These are phyloP conservation scores for Chloris gayana DNA, from an alignment of 176 grass and related monocot genomes.

Conservation along the genomic window DNA sequence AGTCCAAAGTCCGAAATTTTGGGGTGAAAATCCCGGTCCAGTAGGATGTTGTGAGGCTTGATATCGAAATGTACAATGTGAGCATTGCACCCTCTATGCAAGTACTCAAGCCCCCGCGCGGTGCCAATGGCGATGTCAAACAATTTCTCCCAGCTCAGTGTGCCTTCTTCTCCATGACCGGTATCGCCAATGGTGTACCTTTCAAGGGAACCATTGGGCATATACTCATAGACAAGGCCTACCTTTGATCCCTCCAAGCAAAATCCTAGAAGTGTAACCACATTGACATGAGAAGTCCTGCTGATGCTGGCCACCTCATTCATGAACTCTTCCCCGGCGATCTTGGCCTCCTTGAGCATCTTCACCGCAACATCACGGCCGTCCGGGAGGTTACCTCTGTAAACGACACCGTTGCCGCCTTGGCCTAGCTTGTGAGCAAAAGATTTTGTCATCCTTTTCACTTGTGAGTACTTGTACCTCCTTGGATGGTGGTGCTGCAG, in stretches of 20 bases:
- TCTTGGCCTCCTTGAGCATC: slow-evolving; percentile 47
- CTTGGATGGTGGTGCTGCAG: slow-evolving; percentile 24
- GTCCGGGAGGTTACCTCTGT: slow-evolving; percentile 47
- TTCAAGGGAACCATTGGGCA: too few species aligned
- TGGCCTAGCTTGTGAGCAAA: slow-evolving; percentile 53
- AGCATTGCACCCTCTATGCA: slow-evolving; percentile 53
- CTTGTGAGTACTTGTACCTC: slow-evolving; percentile 46
- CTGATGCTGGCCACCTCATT: slow-evolving; percentile 61
- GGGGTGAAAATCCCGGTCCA: slow-evolving; percentile 36
- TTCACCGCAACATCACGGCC: slow-evolving; percentile 48
- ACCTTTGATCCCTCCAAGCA: slow-evolving; percentile 41
- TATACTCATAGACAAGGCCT: slow-evolving; percentile 54
- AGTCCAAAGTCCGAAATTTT: slow-evolving; percentile 71
- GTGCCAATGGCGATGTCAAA: slow-evolving; percentile 49
- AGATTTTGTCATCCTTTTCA: slow-evolving; percentile 56
- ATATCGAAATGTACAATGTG: slow-evolving; percentile 70
- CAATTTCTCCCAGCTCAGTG: slow-evolving; percentile 12
- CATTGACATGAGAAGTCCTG: slow-evolving; percentile 58
- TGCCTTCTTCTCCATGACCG: too few species aligned
- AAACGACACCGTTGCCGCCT: slow-evolving; percentile 54
- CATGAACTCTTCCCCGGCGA: slow-evolving; percentile 43
- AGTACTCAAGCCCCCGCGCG: slow-evolving; percentile 60
- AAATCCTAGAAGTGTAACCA: slow-evolving; percentile 57
- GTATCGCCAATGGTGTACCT: too few species aligned
- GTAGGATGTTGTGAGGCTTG: slow-evolving; percentile 67